Percentiles rank a stretch among this genome's conserved stretches.
phyloP scores from a whole-genome alignment of 139 green algal species.

The Chlamydomonas schloesseri region DNA sequence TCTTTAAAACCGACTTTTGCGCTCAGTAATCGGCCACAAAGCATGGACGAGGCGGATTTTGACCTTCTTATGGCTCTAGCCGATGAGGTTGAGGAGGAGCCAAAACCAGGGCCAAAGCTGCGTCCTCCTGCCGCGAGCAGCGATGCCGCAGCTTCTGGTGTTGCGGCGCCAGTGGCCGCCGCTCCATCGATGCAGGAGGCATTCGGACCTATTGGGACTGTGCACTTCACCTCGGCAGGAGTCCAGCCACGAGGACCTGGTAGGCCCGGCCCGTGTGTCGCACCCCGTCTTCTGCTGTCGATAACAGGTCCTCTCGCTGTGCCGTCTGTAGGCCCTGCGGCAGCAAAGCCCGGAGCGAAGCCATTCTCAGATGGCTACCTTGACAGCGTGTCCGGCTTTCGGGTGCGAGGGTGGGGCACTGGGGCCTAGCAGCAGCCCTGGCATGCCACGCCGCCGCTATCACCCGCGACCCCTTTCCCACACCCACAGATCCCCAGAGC shows the following conservation, averaged over 20 bases:
- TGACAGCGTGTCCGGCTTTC: conserved; percentile 25
- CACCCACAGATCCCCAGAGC: no score
- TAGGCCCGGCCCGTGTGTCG: no score
- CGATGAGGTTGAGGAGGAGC: conserved; percentile 4
- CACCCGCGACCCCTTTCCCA: no score
- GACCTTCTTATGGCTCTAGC: conserved; percentile 26
- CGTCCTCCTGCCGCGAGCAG: neutral
- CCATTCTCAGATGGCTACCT: conserved; percentile 16
- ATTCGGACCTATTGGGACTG: neutral
- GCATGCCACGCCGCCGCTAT: neutral
- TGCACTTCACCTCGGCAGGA: neutral
- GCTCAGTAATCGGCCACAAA: no score
- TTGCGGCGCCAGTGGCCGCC: no score
- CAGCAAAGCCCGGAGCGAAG: neutral
- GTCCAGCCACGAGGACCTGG: no score
- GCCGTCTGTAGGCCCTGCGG: no score
- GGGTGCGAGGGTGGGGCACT: neutral
- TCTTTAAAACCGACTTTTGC: no score
- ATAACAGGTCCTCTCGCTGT: no score
- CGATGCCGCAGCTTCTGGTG: neutral
- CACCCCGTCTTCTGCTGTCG: no score
- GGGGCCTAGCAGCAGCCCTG: no score
- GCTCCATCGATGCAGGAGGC: no score
- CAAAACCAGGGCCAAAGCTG: neutral
- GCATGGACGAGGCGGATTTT: conserved; percentile 16